These are phyloP conservation scores for Ceratocystis eucalypticola DNA, from an alignment of 2,329 filamentous ascomycete species.

Conservation along the genomic window DNA sequence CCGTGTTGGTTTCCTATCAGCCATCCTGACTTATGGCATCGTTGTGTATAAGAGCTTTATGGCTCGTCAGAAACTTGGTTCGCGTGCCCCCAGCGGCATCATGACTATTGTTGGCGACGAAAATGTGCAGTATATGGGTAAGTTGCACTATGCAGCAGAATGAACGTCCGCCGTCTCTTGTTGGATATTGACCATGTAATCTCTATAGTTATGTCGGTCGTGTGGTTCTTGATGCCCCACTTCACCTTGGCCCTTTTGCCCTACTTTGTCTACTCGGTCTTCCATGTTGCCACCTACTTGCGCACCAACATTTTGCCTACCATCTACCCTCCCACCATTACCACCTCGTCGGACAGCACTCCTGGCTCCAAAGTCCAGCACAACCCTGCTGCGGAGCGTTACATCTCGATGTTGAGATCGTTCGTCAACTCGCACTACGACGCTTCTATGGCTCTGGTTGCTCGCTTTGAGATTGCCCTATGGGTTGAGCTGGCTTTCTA, in stretches of 20 bases:
- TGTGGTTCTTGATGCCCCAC: constrained; percentile 89
- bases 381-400: constrained; percentile 25
- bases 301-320: constrained; percentile 87
- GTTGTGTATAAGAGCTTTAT: constrained; percentile 97
- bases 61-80: constrained; percentile 63
- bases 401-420: constrained; percentile 60
- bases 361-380: constrained; percentile 40
- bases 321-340: constrained; percentile 51
- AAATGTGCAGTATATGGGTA: constrained; percentile 95
- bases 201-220: constrained; percentile 41
- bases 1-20: constrained; percentile 77
- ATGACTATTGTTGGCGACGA: constrained; percentile 67
- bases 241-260: constrained; percentile 82
- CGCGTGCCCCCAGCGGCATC: constrained; percentile 43
- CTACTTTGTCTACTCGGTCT: constrained; percentile 92
- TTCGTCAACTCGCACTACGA: constrained; percentile 99
- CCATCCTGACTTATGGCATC: constrained; percentile 87
- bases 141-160: constrained; percentile 27
- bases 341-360: constrained; percentile 40
- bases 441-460: constrained; percentile 83
- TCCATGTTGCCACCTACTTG: constrained; percentile 95
- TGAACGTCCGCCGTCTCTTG: background rate
- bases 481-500: constrained; percentile 73
- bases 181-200: constrained; percentile 6
- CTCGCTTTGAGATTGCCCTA: constrained; percentile 72